Percentiles rank a stretch among this genome's conserved stretches.
These are phyloP conservation scores for Globisporangium viniferum DNA, from an alignment of 352 stramenopile genomes.

Conservation along the genomic window DNA sequence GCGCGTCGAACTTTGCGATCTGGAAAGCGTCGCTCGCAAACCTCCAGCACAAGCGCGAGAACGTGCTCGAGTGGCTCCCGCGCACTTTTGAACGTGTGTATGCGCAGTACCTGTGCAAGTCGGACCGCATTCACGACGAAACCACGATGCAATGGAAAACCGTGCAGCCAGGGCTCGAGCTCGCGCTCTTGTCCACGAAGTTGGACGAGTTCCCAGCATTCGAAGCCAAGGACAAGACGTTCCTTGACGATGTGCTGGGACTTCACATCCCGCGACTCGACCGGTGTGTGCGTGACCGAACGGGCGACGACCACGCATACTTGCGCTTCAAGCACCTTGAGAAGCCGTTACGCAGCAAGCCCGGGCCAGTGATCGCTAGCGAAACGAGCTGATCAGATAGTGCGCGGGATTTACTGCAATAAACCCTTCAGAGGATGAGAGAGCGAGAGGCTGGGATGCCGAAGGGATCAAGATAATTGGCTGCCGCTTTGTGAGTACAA, in stretches of 20 bases:
- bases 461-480: background rate
- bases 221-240: slow-evolving; percentile 50
- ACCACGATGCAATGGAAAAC: slow-evolving; percentile 63
- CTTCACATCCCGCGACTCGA: slow-evolving; percentile 79
- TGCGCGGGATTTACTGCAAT: background rate
- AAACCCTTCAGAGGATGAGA: background rate
- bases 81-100: slow-evolving; percentile 73
- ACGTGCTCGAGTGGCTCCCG: slow-evolving; percentile 74
- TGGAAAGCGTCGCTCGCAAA: slow-evolving; percentile 69
- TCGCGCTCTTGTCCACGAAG: slow-evolving; percentile 53
- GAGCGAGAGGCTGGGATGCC: background rate
- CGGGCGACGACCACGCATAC: slow-evolving; percentile 78
- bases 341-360: slow-evolving; percentile 30
- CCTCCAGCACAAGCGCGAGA: slow-evolving; percentile 64
- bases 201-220: slow-evolving; percentile 68
- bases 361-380: slow-evolving; percentile 11
- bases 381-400: slow-evolving; percentile 3
- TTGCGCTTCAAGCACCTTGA: slow-evolving; percentile 79
- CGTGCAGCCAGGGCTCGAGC: slow-evolving; percentile 72
- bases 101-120: slow-evolving; percentile 66
- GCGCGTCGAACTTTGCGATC: slow-evolving; percentile 58
- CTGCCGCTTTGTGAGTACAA: background rate
- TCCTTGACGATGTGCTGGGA: slow-evolving; percentile 77
- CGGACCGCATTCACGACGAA: slow-evolving; percentile 74
- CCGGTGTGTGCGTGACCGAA: slow-evolving; percentile 75